Base-by-base conservation (phyloP, 768 basidiomycete species). In the Daedaleopsis nitida region DNA sequence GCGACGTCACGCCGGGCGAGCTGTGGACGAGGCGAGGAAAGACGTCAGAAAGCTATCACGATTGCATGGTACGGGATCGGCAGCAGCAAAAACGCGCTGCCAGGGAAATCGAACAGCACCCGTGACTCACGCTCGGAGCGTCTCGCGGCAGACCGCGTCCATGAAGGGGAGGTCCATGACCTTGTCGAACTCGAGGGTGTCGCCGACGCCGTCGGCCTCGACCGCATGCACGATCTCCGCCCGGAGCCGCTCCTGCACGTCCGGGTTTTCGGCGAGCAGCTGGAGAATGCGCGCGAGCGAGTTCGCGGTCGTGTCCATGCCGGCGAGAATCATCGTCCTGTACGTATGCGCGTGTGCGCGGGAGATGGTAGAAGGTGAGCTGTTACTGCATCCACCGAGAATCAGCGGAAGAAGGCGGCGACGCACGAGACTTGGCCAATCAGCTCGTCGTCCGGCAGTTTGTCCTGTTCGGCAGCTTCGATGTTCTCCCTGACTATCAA, bases 241-340 rank as follows among this genome's bases (percentile, higher is more conserved):
- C 12, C 74, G 64, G 7, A 74, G 63, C 19, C 61, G 68, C 10
- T 66, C 65, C 52, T 75, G 74, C 5, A 64, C 64, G 16, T 70
- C 68, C 2, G 65, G 68, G 57, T 72, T 62, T 44, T 60, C 27
- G 6, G 69, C 55, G 13, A 75, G 67, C n/a, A 68, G 53, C 37
- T 72, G 61, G 9, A 74, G 42, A 27, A 70, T 63, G 7, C 73
- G 69, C 12, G 69, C 66, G 24, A 75, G 60, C n/a, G 69, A 64
- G 49, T 62, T 69, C 13, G 74, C 69, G 17, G 72, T 73, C 4
- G 72, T 75, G 55, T 73, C 72, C 42, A 66, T 65, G 8, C 65
- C 69, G 12, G 68, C 66, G 47, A 69, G 67, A 21, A 64, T 53
- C 56, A 72, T 53, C 3, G 67, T 65, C 14, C 69, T 72, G 32